These are phyloP conservation scores for Arachnopeziza araneosa DNA, from an alignment of 2,329 filamentous ascomycete species.

Conservation along the genomic window DNA sequence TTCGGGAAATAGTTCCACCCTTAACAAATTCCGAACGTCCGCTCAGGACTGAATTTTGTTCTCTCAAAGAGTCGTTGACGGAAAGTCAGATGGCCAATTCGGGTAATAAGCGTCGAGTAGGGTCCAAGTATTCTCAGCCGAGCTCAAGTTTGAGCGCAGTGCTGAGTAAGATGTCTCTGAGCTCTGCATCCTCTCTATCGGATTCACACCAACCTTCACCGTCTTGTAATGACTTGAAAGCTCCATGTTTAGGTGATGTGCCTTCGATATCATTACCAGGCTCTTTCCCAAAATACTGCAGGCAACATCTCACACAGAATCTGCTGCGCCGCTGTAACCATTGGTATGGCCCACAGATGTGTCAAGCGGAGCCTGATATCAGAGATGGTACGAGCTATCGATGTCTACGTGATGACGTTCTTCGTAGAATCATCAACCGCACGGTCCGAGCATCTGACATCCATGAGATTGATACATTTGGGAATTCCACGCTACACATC, in stretches of 20 bases:
- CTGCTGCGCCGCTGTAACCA: background rate
- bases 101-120: background rate
- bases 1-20: background rate
- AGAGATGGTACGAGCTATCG: background rate
- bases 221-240: background rate
- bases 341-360: background rate
- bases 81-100: background rate
- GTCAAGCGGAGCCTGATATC: background rate
- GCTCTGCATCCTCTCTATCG: background rate
- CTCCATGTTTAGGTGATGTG: background rate
- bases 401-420: background rate
- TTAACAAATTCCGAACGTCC: background rate
- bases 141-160: background rate
- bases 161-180: slow-evolving; percentile 3
- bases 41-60: background rate
- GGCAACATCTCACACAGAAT: background rate
- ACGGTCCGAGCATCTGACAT: background rate
- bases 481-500: slow-evolving; percentile 37
- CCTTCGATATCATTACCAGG: background rate
- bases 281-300: background rate
- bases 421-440: background rate
- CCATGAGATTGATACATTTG: slow-evolving; percentile 29
- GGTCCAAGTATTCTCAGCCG: background rate
- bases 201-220: background rate
- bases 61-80: background rate